Percentiles rank a stretch among this genome's conserved stretches.
These are phyloP conservation scores for Lycium ferocissimum DNA, from an alignment of 257 asterid species.

Conservation along the genomic window DNA sequence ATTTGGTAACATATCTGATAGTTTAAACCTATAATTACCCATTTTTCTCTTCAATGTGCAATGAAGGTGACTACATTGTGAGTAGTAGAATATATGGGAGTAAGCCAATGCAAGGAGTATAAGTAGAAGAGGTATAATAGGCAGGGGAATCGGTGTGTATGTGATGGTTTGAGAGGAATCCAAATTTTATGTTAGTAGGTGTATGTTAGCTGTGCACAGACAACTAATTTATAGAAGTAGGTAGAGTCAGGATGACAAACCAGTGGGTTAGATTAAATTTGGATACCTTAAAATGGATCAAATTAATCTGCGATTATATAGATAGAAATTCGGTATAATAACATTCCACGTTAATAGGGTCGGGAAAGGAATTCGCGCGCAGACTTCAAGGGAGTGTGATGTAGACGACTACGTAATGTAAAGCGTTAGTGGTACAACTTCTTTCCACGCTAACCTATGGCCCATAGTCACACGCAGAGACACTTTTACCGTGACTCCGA, in stretches of 20 bases:
- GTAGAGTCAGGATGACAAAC: neutral
- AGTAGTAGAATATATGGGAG: constrained; percentile 14
- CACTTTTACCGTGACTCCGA: too few relatives aligned
- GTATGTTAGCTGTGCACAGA: neutral
- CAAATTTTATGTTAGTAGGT: neutral
- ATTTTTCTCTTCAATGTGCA: constrained; percentile 35
- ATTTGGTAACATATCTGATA: constrained; percentile 76
- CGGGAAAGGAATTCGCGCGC: too few relatives aligned
- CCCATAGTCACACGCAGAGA: too few relatives aligned
- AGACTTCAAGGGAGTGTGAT: too few relatives aligned
- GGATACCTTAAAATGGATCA: accelerated
- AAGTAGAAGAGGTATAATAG: neutral
- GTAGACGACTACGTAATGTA: too few relatives aligned
- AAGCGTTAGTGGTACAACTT: too few relatives aligned
- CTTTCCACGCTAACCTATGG: too few relatives aligned
- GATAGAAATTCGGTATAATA: too few relatives aligned
- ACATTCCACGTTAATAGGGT: too few relatives aligned
- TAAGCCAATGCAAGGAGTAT: neutral
- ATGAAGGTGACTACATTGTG: neutral
- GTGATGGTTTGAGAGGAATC: neutral
- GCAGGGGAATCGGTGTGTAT: neutral
- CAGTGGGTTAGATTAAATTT: neutral
- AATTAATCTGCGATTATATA: neutral
- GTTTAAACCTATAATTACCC: constrained; percentile 73
- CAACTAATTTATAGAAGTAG: neutral